Conservation (phyloP, 305 asterid genomes). For the Stenogyne calaminthoides region DNA sequence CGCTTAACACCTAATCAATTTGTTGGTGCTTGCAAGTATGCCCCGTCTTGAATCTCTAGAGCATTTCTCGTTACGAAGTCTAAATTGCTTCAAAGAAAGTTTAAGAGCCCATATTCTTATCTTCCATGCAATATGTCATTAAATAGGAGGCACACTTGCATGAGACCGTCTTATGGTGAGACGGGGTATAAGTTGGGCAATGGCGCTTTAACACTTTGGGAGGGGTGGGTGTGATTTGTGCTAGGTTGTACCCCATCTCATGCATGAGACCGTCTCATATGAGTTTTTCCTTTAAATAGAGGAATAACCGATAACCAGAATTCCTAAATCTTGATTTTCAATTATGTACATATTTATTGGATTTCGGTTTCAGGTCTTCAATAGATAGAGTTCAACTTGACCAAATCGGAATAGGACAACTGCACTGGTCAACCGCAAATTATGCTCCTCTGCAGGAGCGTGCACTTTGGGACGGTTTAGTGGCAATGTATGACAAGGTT, state of each 20-base stretch:
- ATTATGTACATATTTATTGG: background rate
- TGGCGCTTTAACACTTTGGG: too few relatives aligned
- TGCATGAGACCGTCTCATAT: too few relatives aligned
- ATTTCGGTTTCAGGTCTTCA: conserved; percentile 60
- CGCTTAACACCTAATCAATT: conserved; percentile 83
- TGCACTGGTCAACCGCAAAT: conserved; percentile 95
- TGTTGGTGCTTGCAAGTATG: conserved; percentile 85
- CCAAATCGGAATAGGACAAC: conserved; percentile 85
- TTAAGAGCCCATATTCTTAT: background rate
- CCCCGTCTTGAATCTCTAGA: conserved; percentile 18
- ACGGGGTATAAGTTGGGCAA: too few relatives aligned
- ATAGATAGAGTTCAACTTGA: conserved; percentile 70
- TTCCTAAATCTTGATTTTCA: conserved; percentile 3
- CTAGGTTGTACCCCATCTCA: too few relatives aligned
- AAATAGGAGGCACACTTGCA: too few relatives aligned
- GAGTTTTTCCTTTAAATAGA: too few relatives aligned
- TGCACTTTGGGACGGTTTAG: conserved; percentile 98
- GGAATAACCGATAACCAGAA: background rate
- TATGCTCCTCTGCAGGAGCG: conserved; percentile 90
- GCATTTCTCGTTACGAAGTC: background rate
- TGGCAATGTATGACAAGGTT: conserved; percentile 97
- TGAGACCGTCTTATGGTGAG: too few relatives aligned
- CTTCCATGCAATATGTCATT: background rate
- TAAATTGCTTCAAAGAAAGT: conserved; percentile 1
- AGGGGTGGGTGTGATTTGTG: too few relatives aligned